Base-by-base conservation (phyloP, 2,329 filamentous ascomycete genomes). In the Penicillium rolfsii region DNA sequence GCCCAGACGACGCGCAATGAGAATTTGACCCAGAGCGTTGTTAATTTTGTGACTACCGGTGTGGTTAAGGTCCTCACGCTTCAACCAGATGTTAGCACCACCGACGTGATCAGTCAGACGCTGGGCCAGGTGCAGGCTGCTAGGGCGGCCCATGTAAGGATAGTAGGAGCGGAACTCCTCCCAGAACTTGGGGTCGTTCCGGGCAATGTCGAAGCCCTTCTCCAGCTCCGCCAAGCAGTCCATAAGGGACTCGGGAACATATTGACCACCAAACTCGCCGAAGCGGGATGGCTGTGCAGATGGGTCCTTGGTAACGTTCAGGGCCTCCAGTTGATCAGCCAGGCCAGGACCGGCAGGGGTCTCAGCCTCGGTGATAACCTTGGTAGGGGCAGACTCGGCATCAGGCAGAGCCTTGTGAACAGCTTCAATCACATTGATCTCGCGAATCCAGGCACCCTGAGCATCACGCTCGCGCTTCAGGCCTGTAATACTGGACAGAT, bases 31-130 rank as follows among this genome's bases (percentile, higher is more conserved):
- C 8, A 99, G 83, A 0, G 95, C 95, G 72, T 99, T 99, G 83
- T 99, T 99, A 83, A 99, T 98, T 85, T 99, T 99, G 84, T 99
- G 95, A 64, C 91, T 96, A 67, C 95, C 95, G 8, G 95, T 98
- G 77, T 99, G 95, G 80, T 98, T 98, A 59, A 98, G 83, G 76
- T 99, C 95, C 80, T 99, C 95, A 70, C 95, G 88, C 85, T 99
- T 99, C 68, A 99, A 81, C 89, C 94, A 99, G 81, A 99, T 96
- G 74, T 93, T 96, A 52, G 95, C 94, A 62, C 95, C 95, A 26
- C 93, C 92, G 52, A 91, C 93, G 71, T 94, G 82, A 74, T 96
- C 89, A 0, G 94, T 98, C 67, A 99, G 82, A 56, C 93, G 88
- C 69, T 95, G 88, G 1, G 95, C 95, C 56, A 93, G 81, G 79